Conservation (phyloP, 352 stramenopile genomes). For the Globisporangium nagaii region DNA sequence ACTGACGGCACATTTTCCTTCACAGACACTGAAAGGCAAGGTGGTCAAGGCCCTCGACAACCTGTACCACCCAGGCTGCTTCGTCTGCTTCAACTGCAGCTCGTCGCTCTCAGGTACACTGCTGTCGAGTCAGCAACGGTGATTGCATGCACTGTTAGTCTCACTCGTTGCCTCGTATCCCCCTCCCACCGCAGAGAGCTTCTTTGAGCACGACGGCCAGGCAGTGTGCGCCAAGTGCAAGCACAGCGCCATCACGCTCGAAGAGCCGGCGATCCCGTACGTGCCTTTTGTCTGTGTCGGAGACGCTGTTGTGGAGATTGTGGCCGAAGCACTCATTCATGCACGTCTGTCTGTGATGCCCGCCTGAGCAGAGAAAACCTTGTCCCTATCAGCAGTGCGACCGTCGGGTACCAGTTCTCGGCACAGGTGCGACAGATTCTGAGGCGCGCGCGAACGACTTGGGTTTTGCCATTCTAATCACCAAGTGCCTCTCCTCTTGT, state of each 20-base stretch:
- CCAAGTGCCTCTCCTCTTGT: too few species aligned
- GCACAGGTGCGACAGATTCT: conserved; percentile 25
- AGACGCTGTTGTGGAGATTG: too few species aligned
- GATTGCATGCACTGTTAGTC: too few species aligned
- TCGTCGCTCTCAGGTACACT: conserved; percentile 62
- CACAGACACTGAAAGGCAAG: conserved; percentile 71
- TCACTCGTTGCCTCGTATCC: too few species aligned
- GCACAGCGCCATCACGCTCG: conserved; percentile 56
- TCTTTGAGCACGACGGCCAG: conserved; percentile 75
- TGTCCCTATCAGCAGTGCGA: conserved; percentile 39
- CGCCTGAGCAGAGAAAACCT: conserved; percentile 38
- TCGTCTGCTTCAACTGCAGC: conserved; percentile 75
- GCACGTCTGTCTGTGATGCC: too few species aligned
- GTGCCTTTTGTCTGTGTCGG: conserved; percentile 8
- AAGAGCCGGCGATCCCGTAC: conserved; percentile 38
- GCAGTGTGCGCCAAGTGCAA: conserved; percentile 79
- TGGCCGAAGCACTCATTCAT: too few species aligned
- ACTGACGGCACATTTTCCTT: neutral
- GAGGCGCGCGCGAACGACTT: too few species aligned
- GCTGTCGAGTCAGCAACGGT: too few species aligned
- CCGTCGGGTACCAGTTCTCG: conserved; percentile 72
- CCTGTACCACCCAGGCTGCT: conserved; percentile 81
- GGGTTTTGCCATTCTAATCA: too few species aligned
- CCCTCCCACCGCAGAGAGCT: conserved; percentile 83
- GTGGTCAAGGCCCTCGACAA: conserved; percentile 81